Conservation (phyloP, 345 rosid genomes). For the Psidium guajava region DNA sequence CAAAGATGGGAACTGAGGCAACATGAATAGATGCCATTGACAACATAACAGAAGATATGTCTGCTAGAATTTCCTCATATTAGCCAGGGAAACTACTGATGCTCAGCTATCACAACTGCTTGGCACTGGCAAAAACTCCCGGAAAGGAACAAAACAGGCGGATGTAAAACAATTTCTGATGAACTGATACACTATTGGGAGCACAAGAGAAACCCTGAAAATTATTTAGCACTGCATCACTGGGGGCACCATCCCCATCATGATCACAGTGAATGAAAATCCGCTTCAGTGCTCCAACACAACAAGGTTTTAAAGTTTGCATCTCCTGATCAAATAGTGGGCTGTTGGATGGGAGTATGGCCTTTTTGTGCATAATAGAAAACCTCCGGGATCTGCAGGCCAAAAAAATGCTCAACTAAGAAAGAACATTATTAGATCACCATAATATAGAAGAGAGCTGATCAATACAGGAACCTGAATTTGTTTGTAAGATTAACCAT, state of each 20-base stretch:
- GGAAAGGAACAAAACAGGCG: background rate
- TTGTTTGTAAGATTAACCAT: constrained; percentile 56
- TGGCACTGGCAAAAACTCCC: background rate
- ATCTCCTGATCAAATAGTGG: constrained; percentile 79
- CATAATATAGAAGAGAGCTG: background rate
- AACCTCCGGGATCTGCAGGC: constrained; percentile 50
- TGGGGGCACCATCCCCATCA: constrained; percentile 56
- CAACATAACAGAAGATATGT: background rate
- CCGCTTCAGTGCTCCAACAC: constrained; percentile 76
- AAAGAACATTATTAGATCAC: background rate
- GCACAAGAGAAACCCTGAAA: constrained; percentile 38
- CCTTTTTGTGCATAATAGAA: constrained; percentile 66
- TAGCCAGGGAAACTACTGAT: background rate
- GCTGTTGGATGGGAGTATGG: constrained; percentile 64
- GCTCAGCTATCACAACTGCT: background rate
- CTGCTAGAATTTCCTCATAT: background rate
- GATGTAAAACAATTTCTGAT: background rate
- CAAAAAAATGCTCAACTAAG: background rate
- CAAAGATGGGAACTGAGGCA: background rate
- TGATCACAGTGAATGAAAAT: constrained; percentile 60
- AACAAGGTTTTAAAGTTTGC: constrained; percentile 61
- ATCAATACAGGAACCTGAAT: constrained; percentile 33
- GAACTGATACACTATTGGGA: background rate
- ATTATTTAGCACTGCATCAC: constrained; percentile 52
- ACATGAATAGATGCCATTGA: background rate